A percentile compares a stretch with the other conserved stretches of the same genome.
Evolutionary conservation across 495 filamentous ascomycete species (phyloP).

Genomic region (Trichocladium antarcticum): DNA sequence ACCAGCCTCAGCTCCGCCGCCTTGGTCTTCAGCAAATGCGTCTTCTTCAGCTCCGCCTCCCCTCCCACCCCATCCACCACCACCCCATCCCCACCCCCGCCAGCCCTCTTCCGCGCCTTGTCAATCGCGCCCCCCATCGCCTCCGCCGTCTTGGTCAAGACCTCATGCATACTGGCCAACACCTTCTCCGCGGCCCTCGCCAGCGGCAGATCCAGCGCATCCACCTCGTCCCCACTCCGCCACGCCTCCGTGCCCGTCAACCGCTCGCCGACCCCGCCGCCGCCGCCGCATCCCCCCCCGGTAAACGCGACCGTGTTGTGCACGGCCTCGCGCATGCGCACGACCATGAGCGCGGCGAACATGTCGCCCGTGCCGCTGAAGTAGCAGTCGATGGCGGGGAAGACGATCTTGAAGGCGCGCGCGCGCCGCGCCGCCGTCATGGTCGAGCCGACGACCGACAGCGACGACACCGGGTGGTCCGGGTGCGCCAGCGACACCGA

Average conservation of each 20-base stretch:
- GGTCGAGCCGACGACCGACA: conserved; percentile 72
- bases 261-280: conserved; percentile 22
- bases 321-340: conserved; percentile 78
- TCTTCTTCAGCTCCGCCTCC: conserved; percentile 45
- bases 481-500: conserved; percentile 49
- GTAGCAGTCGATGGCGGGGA: conserved; percentile 79
- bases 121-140: conserved; percentile 39
- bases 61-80: conserved; percentile 19
- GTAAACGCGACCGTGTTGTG: too few relatives aligned
- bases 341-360: conserved; percentile 86
- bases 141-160: conserved; percentile 65
- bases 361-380: conserved; percentile 96
- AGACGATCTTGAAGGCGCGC: conserved; percentile 70
- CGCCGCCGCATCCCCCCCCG: too few relatives aligned
- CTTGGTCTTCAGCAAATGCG: conserved; percentile 57
- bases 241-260: conserved; percentile 48
- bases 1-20: conserved; percentile 74
- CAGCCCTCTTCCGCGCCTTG: conserved; percentile 21
- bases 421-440: conserved; percentile 50
- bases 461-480: conserved; percentile 36
- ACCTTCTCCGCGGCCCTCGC: conserved; percentile 77
- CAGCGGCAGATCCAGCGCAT: conserved; percentile 61
- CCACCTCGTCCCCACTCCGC: conserved; percentile 57
- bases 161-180: conserved; percentile 82
- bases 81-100: conserved; percentile 17